Evolutionary conservation across 257 asterid genomes (phyloP), one percentile per base, ranked within the genome.

Genomic region (Nyctanthes arbortristis): DNA sequence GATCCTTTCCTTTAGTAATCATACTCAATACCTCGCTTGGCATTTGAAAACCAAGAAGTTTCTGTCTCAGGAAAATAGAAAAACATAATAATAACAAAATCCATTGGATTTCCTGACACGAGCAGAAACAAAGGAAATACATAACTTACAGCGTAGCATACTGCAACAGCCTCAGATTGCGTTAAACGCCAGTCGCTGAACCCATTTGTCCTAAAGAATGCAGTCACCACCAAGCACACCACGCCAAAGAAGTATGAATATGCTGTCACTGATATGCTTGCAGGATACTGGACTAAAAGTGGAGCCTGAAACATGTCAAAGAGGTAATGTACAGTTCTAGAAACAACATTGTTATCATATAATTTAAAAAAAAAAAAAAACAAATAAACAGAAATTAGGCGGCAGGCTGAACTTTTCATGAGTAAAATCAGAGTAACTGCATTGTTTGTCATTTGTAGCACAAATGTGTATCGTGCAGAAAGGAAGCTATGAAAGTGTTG

Each of bases 191-290:
- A 91, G 67, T 89, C 92, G 9, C 92, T 78, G 62, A 95, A 77
- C 22, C 78, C 89, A 22, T 75, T 79, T 64, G 92, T 82, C 73
- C 73, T 55, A 63, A 84, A 78, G 59, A 81, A 62, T 40, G 97
- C 86, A 40, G 97, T 80, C 61, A 73, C 76, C 66, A 82, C 89
- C 97, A 94, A 84, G 45, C 86, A 76, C 5, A 84, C 43, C 67
- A 82, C 85, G 37, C 99, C 99, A 61, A 88, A 94, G 57, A 75
- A 78, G 83, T 91, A 89, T 52, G 99, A 83, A 81, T 77, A 94
- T n/a, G 97, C 97, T 28, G 97, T 94, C 83, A 91, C 79, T 37
- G 99, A 88, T 79, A 94, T 82, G 72, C 88, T 85, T 66, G 97
- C 97, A 33, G 97, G 97, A 82, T 94, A 94, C 69, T 85, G 87